Base-by-base conservation (phyloP, 2,329 filamentous ascomycete genomes). In the Xylaria sp. region DNA sequence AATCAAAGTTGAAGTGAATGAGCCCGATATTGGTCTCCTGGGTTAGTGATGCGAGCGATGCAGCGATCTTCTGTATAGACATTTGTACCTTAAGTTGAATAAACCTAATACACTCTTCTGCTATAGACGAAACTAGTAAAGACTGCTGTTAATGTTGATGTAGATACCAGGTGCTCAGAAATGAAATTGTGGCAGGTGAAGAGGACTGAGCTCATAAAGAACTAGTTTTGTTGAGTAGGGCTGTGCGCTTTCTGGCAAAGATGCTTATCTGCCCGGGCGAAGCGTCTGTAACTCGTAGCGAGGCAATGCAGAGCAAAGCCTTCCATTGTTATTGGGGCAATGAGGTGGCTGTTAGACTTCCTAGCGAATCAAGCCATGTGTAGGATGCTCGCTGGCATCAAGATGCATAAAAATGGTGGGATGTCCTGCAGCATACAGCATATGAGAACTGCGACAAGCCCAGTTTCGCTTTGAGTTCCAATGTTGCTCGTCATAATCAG, bases 1-100 rank as follows among this genome's bases (percentile, higher is more conserved):
- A 66, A 31, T 66, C 67, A 53, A 65, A 40, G 26, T 59, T 65
- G 20, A 65, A 40, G 7, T 28, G 26, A 17, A 31, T 4, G 26
- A 53, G 49, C 28, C 26, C 49, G 2, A 53, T 15, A 28, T 28
- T 53, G 2, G 26, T 53, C 49, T 53, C 49, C 26, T 53, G 49
- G 9, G 2, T 46, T 9, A 20, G n/a, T n/a, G 42, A 46, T 46
- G n/a, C 42, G n/a, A 13, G 17, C n/a, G 42, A 46, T 20, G 42
- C 42, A 20, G 42, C 42, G 42, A 46, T 46, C 42, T 46, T 46
- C 6, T 46, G 42, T 20, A 46, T 46, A 46, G 42, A 20, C 42
- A 46, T 46, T 20, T 46, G 6, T 4, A 13, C n/a, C n/a, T 20
- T 20, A 4, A 20, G 7, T 20, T n/a, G n/a, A 20, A n/a, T 20